Evolutionary conservation across 163 green algal species (phyloP).

Genomic region (Coccomyxa subellipsoidea): DNA sequence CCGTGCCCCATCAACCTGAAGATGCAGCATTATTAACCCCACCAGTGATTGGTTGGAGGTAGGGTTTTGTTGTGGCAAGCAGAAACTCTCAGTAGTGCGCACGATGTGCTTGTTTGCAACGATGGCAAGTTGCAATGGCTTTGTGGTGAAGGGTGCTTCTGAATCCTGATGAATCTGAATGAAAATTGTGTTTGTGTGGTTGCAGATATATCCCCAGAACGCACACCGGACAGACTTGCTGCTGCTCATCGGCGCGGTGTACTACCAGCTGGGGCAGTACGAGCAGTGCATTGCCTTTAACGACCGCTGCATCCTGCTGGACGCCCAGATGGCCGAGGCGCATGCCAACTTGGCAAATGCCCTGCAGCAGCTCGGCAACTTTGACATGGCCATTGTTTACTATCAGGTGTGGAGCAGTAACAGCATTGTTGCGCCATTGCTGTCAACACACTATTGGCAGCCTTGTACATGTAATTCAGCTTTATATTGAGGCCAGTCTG

Average conservation of each 20-base stretch:
- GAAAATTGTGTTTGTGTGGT: neutral
- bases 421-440: neutral
- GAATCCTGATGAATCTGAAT: no score
- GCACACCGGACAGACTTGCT: constrained; percentile 54
- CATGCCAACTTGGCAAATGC: constrained; percentile 82
- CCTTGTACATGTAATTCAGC: no score
- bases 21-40: neutral
- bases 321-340: constrained; percentile 70
- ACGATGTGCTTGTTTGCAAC: no score
- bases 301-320: constrained; percentile 62
- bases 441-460: no score
- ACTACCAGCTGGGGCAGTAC: constrained; percentile 73
- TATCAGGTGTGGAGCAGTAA: constrained; percentile 56
- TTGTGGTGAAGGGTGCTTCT: no score
- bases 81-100: no score
- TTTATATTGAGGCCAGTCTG: no score
- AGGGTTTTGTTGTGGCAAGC: no score
- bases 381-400: constrained; percentile 76
- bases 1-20: neutral
- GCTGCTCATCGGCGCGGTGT: constrained; percentile 69
- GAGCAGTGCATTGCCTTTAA: constrained; percentile 61
- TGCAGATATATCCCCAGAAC: constrained; percentile 47
- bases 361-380: constrained; percentile 69
- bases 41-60: neutral
- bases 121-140: no score